Evolutionary conservation across 164 flowering plant species (phyloP), one percentile per base, ranked within the genome.

Genomic region (Stephania cephalantha): DNA sequence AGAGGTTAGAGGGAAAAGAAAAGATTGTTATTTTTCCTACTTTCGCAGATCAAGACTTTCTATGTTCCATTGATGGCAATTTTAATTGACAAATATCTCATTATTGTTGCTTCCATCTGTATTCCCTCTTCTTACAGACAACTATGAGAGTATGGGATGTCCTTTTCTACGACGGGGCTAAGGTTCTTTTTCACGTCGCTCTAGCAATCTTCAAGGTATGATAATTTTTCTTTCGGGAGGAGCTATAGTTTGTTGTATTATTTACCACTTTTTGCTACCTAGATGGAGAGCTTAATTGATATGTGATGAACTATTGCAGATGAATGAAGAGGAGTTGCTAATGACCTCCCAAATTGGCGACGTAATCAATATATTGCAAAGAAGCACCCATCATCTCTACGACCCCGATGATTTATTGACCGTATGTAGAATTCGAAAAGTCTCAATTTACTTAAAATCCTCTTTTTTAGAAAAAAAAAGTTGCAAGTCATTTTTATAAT

Each of bases 61-160:
- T 35, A 35, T 46, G 17, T 58, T 25, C 22, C 13, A 10, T 15
- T 69, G 11, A 42, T 12, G 7, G 18, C 50, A 46, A 7, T 25
- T 25, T 25, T 25, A 25, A 25, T 25, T 25, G 25, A 71, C 17
- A 22, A 25, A 71, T 1, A 17, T 31, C 9, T 58, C 12, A 11
- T 48, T 64, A 35, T 22, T 29, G 6, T 69, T n/a, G 10, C 66
- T 74, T 55, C 73, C 70, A 15, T 52, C 11, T 10, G 46, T 48
- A 9, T 72, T 63, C 11, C 9, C 44, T 42, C 17, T 66, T n/a
- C 73, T 80, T 81, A 42, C 84, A 95, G 97, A 95, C 99, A 67
- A 88, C 99, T 31, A 77, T 95, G 86, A 82, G 99, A 52, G 94
- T 93, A 52, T 95, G 99, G 99, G 99, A 93, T 86, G 89, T 95